Base-by-base conservation (phyloP, 2,329 filamentous ascomycete genomes). In the Elsinoe ampelina region DNA sequence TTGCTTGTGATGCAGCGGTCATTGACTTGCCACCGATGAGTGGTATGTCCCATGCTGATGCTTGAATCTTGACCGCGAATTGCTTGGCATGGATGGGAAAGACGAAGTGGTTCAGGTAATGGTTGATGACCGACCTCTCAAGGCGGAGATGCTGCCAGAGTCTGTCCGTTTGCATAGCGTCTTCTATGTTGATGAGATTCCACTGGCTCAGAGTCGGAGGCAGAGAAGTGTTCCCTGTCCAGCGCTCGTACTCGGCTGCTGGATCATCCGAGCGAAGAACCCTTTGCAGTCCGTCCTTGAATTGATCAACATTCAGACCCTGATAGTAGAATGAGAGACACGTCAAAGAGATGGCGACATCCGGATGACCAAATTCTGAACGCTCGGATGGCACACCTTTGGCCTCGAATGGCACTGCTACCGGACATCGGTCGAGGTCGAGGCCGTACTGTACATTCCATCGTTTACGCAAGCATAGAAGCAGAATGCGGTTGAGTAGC, bases 31-130 rank as follows among this genome's bases (percentile, higher is more conserved):
- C 20, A 22, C 20, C 19, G 73, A 66, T 0, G 69, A 66, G 0
- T 0, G 82, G 81, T 1, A 88, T 71, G 61, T 88, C 84, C 84
- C 84, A 89, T 0, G 81, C 83, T 0, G 81, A 86, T 0, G 81
- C 77, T 34, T 83, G 80, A 0, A 88, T 67, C 59, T 87, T 87
- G 8, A 77, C 65, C 0, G 72, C 72, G 60, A 87, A 88, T 52
- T 86, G 79, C 43, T 82, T 84, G 0, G 83, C 82, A 58, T 87
- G 78, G 0, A 69, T 69, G 0, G 84, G 82, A 55, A 88, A 88
- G 0, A 87, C 82, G 57, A 84, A 80, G 1, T 77, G 77, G 54
- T 82, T 81, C 34, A 91, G 66, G 63, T 79, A 90, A 61, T 82
- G 89, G 60, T 90, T 80, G 1, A 89, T 75, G 0, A 72, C 73